Base-by-base conservation (phyloP, 106 monocot species). In the Dendrobium huoshanense region DNA sequence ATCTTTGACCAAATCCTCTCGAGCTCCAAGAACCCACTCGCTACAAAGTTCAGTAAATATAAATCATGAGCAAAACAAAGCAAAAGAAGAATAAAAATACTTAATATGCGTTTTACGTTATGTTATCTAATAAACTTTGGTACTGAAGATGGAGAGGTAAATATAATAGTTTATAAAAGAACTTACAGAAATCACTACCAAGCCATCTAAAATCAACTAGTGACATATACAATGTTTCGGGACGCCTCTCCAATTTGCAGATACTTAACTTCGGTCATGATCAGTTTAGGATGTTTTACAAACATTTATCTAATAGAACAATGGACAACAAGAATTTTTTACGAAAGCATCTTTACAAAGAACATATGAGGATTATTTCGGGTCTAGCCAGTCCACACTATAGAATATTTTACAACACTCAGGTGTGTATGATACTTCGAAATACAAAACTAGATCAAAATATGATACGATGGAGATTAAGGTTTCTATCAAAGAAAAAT, bases 11-110 rank as follows among this genome's bases (percentile, higher is more conserved):
- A 98, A 88, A 79, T 98, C 98, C 77, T 98, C 98, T 76, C 95
- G 88, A 41, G 88, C 88, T 8, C 98, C 95, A 85, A 98, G 87
- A 83, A 98, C 98, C 98, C 98, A 98, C 78, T 95, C 92, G 77
- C 98, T 98, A 85, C 82, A 90, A 78, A 85, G 17, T 77, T 49
- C 37, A 80, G 27, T 24, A 83, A 72, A 83, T 72, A 41, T 73
- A 73, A 73, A 73, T 40, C 73, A 73, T 73, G 7, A 25, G 29
- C 24, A 29, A 68, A 68, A 31, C 31, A 68, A 68, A 31, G 64
- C 7, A 31, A 10, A 68, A 1, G 8, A 27, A 9, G 25, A 2
- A 70, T 70, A 70, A 70, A 37, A 70, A 37, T 13, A 40, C 11
- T 33, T 40, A 70, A 70, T 70, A 70, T 70, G 70, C 70, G 37